Conservation (phyloP, 306 rosid species). For the Prunus kanzakura region DNA sequence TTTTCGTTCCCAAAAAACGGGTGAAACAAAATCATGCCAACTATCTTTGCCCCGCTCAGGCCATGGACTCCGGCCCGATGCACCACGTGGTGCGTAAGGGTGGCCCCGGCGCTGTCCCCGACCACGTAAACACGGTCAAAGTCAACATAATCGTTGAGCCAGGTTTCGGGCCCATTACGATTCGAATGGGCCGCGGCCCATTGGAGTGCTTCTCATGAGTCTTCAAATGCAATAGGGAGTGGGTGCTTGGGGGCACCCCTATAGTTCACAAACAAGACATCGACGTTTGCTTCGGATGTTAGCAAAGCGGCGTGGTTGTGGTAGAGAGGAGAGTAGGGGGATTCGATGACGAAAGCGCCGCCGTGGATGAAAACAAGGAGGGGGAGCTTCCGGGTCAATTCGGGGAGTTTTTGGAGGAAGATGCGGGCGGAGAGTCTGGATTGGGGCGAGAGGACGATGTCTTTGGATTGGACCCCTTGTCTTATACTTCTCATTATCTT, state of each 20-base stretch:
- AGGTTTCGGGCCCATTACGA: background rate
- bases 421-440: constrained; percentile 29
- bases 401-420: constrained; percentile 21
- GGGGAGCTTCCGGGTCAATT: constrained; percentile 29
- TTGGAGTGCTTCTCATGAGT: background rate
- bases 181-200: background rate
- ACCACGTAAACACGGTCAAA: constrained; percentile 11
- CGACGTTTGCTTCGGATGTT: constrained; percentile 24
- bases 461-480: constrained; percentile 35
- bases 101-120: constrained; percentile 38
- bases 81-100: constrained; percentile 20
- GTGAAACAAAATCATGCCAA: constrained; percentile 26
- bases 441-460: constrained; percentile 28
- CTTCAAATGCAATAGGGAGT: constrained; percentile 31
- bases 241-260: constrained; percentile 34
- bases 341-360: constrained; percentile 35
- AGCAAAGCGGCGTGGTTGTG: constrained; percentile 14
- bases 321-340: constrained; percentile 21
- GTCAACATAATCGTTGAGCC: constrained; percentile 1
- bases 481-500: too few species aligned
- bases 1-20: constrained; percentile 17
- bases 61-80: constrained; percentile 13
- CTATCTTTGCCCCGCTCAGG: background rate
- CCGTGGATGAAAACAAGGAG: constrained; percentile 39
- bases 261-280: constrained; percentile 25